Evolutionary conservation across 2,329 filamentous ascomycete genomes (phyloP).

Genomic region (Curvularia sp.): DNA sequence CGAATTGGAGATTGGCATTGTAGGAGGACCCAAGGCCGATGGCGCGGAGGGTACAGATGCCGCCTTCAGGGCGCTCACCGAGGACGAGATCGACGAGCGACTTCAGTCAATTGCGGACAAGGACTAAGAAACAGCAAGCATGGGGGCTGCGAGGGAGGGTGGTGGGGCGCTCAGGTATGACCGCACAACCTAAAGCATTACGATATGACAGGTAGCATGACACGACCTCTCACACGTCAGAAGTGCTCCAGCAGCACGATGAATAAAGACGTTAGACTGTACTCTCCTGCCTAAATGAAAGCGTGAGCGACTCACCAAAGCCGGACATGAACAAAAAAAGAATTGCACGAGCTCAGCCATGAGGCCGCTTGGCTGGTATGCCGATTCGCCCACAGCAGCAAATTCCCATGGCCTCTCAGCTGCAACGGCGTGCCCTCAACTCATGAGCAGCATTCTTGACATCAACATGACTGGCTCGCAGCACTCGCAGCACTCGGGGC

Average conservation of each 20-base stretch:
- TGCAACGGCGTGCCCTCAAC: slow-evolving; percentile 32
- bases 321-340: slow-evolving; percentile 13
- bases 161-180: slow-evolving; percentile 37
- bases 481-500: slow-evolving; percentile 31
- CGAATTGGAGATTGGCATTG: slow-evolving; percentile 97
- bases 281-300: slow-evolving; percentile 45
- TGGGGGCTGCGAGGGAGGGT: slow-evolving; percentile 30
- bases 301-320: slow-evolving; percentile 37
- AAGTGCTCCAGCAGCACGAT: slow-evolving; percentile 37
- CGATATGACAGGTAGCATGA: slow-evolving; percentile 36
- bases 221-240: slow-evolving; percentile 41
- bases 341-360: slow-evolving; percentile 41
- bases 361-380: slow-evolving; percentile 43
- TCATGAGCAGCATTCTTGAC: slow-evolving; percentile 36
- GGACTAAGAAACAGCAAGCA: slow-evolving; percentile 68
- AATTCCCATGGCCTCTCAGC: slow-evolving; percentile 41
- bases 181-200: slow-evolving; percentile 32
- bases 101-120: slow-evolving; percentile 98
- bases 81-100: slow-evolving; percentile 98
- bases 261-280: slow-evolving; percentile 44
- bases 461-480: slow-evolving; percentile 44
- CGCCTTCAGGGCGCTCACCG: slow-evolving; percentile 85
- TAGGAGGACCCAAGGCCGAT: slow-evolving; percentile 83
- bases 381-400: slow-evolving; percentile 45
- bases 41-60: slow-evolving; percentile 82